Evolutionary conservation across 306 rosid species (phyloP).

Genomic region (Trichosanthes truncata): DNA sequence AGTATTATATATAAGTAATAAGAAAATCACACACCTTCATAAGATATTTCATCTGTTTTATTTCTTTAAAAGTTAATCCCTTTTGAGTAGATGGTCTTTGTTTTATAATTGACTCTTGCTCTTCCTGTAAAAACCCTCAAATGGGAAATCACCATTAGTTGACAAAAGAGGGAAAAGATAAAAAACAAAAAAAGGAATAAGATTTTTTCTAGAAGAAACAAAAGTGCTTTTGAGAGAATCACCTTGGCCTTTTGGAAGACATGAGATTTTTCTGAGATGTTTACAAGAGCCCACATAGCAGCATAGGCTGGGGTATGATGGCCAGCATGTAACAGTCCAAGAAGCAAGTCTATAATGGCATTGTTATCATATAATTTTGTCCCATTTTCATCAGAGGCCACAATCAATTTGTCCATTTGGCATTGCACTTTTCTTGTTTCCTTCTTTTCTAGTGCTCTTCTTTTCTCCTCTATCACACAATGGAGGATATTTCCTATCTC

Average conservation of each 20-base stretch:
- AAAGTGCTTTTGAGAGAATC: background rate
- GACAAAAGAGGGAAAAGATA: background rate
- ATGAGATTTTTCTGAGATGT: background rate
- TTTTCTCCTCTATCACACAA: background rate
- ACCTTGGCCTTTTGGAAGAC: conserved; percentile 10
- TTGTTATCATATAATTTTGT: conserved; percentile 3
- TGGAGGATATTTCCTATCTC: background rate
- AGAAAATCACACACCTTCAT: background rate
- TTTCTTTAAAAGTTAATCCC: conserved; percentile 15
- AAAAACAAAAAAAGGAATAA: no score
- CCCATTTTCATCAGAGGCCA: conserved; percentile 16
- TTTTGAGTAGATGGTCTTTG: conserved; percentile 14
- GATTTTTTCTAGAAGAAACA: no score
- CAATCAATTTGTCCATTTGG: conserved; percentile 11
- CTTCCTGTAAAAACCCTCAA: conserved; percentile 8
- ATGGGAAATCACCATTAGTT: background rate
- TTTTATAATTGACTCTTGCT: conserved; percentile 17
- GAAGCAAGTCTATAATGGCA: conserved; percentile 2
- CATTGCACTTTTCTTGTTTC: background rate
- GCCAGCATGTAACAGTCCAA: conserved; percentile 13
- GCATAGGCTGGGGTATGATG: conserved; percentile 6
- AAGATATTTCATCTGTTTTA: conserved; percentile 21
- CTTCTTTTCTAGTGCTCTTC: background rate
- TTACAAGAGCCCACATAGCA: background rate
- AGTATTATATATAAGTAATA: no score